Evolutionary conservation across 176 grass and related monocot genomes (phyloP).

Genomic region (Eremochloa ophiuroides): DNA sequence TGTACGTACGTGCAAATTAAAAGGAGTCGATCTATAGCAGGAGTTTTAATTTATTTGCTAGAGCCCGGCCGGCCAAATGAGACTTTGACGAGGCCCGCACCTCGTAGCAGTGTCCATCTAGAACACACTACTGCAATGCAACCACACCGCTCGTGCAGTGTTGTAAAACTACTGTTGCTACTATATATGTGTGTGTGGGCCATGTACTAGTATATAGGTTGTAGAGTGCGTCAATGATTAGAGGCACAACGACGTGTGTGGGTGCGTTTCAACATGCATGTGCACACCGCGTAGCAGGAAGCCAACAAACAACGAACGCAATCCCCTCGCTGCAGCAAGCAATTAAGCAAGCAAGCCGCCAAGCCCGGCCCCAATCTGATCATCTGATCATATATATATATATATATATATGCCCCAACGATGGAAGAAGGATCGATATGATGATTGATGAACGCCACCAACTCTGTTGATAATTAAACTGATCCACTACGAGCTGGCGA

Average conservation of each 20-base stretch:
- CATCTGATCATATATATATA: no score
- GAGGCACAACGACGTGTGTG: neutral
- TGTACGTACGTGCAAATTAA: no score
- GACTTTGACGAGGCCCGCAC: neutral
- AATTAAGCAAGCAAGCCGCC: no score
- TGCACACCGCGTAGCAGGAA: neutral
- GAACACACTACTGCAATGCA: no score
- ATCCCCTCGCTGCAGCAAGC: neutral
- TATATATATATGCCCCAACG: no score
- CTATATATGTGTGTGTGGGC: no score
- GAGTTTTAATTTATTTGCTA: neutral
- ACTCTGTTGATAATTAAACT: no score
- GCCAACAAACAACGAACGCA: neutral
- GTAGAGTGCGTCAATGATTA: neutral
- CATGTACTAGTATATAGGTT: neutral
- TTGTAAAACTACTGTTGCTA: neutral
- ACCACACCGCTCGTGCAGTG: neutral
- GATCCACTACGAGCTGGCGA: no score
- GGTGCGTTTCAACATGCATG: neutral
- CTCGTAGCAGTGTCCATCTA: neutral
- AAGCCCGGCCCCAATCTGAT: no score
- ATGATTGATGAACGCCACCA: no score
- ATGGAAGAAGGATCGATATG: no score
- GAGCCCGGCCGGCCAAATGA: neutral
- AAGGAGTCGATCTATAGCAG: no score